Evolutionary conservation across 257 asterid genomes (phyloP).

Genomic region (Solanum ossicruentum): DNA sequence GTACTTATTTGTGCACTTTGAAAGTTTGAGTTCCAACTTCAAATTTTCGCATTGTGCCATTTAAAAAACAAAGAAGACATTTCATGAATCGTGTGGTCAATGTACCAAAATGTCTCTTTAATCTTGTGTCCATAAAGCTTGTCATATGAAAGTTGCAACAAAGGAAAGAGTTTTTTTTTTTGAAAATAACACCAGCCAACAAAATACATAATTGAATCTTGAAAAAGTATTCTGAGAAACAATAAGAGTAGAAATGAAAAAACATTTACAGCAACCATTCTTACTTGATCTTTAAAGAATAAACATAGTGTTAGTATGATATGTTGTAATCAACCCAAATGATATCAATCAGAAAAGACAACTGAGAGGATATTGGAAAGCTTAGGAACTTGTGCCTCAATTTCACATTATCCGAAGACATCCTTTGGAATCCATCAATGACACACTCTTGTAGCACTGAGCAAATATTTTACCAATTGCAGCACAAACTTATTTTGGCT

Average conservation of each 20-base stretch:
- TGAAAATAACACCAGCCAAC: neutral
- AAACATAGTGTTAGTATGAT: neutral
- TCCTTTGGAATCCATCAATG: neutral
- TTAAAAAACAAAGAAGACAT: no score
- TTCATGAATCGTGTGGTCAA: no score
- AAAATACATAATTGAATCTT: neutral
- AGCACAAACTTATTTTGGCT: neutral
- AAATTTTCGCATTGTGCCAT: no score
- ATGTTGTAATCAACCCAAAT: neutral
- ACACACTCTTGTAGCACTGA: neutral
- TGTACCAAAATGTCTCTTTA: no score
- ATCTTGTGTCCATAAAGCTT: no score
- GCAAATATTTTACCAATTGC: neutral
- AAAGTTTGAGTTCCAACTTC: no score
- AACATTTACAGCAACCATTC: neutral
- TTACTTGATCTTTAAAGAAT: neutral
- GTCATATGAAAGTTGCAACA: no score
- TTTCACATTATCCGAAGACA: neutral
- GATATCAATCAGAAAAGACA: no score
- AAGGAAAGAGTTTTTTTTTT: neutral
- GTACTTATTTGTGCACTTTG: no score
- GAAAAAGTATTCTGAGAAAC: neutral
- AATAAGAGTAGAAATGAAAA: neutral
- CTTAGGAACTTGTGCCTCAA: neutral
- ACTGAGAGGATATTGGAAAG: neutral